Conservation (phyloP, 163 green algal species). For the Scenedesmus sp. region DNA sequence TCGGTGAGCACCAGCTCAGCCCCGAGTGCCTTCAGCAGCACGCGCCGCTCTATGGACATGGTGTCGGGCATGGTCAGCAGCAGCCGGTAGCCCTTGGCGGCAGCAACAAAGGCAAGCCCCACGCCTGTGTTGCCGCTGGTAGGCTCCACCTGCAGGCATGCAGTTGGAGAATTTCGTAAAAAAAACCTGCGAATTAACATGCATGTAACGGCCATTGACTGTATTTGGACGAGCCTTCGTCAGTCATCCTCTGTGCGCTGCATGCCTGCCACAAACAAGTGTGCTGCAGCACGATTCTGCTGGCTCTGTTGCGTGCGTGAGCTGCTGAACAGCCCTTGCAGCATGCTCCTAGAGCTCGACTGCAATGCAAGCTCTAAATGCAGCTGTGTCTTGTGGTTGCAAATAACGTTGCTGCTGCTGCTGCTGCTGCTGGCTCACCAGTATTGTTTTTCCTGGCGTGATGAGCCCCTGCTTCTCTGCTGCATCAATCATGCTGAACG, state of each 20-base stretch:
- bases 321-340: no score
- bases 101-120: constrained; percentile 89
- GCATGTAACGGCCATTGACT: no score
- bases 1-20: constrained; percentile 90
- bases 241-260: no score
- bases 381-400: neutral
- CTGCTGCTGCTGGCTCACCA: constrained; percentile 67
- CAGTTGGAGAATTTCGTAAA: neutral
- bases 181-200: no score
- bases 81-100: constrained; percentile 89
- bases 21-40: constrained; percentile 89
- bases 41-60: constrained; percentile 86
- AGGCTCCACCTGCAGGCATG: constrained; percentile 81
- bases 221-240: no score
- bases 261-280: no score
- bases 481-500: constrained; percentile 82
- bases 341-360: no score
- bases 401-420: neutral
- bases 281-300: no score
- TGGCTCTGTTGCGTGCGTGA: no score
- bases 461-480: constrained; percentile 88
- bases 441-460: constrained; percentile 75
- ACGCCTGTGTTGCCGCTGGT: constrained; percentile 94
- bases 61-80: constrained; percentile 93
- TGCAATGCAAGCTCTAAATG: neutral